These are phyloP conservation scores for Hanseniaspora hatyaiensis DNA, from an alignment of 805 yeast species.

Conservation along the genomic window DNA sequence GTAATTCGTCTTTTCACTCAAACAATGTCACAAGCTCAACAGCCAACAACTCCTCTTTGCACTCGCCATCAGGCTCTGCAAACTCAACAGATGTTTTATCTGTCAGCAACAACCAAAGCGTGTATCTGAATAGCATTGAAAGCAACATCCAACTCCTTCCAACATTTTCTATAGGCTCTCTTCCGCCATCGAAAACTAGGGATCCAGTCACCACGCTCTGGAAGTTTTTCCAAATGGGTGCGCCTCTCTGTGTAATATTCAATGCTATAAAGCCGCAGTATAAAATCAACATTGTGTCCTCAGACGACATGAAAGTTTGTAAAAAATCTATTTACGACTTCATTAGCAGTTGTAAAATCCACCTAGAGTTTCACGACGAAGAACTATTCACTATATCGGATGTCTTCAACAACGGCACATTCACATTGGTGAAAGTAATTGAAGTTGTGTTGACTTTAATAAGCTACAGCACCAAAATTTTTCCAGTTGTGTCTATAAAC, in stretches of 20 bases:
- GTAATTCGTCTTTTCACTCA: slow-evolving; percentile 4
- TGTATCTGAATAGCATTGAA: slow-evolving; percentile 19
- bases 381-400: slow-evolving; percentile 81
- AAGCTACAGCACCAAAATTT: slow-evolving; percentile 38
- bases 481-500: slow-evolving; percentile 28
- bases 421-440: slow-evolving; percentile 63
- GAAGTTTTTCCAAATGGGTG: slow-evolving; percentile 81
- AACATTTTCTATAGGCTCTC: slow-evolving; percentile 65
- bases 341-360: slow-evolving; percentile 69
- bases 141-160: slow-evolving; percentile 30
- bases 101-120: slow-evolving; percentile 14
- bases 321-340: slow-evolving; percentile 86
- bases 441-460: slow-evolving; percentile 58
- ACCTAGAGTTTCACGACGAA: slow-evolving; percentile 63
- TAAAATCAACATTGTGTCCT: slow-evolving; percentile 51
- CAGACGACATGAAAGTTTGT: slow-evolving; percentile 73
- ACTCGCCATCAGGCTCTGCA: slow-evolving; percentile 18
- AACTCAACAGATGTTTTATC: neutral
- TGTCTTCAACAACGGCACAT: slow-evolving; percentile 72
- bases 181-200: slow-evolving; percentile 59
- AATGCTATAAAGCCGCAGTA: slow-evolving; percentile 54
- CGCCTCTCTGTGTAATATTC: slow-evolving; percentile 77
- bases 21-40: slow-evolving; percentile 20
- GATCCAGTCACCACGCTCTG: slow-evolving; percentile 91
- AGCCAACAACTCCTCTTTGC: slow-evolving; percentile 23